A percentile compares a stretch with the other conserved stretches of the same genome.
Conservation (phyloP, 1,284 basidiomycete genomes). For the Porodaedalea pini region DNA sequence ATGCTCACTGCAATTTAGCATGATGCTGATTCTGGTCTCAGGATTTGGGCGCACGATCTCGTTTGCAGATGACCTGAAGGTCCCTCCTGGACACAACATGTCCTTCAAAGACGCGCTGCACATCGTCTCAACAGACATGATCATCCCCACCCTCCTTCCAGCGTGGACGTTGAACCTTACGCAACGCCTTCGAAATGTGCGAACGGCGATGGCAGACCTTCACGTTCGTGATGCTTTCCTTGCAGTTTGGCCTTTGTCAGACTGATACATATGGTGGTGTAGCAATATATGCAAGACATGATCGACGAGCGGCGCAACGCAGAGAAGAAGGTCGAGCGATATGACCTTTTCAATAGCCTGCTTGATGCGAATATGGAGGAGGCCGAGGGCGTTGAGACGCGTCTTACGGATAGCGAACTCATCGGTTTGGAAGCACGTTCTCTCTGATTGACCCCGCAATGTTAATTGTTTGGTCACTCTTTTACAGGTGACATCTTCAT, state of each 20-base stretch:
- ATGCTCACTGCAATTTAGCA: conserved; percentile 29
- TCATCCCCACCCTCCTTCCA: conserved; percentile 14
- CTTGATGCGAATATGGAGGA: conserved; percentile 21
- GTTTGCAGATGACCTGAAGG: conserved; percentile 16
- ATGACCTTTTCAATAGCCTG: conserved; percentile 21
- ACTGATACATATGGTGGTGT: neutral
- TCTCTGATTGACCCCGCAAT: neutral
- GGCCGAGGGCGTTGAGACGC: conserved; percentile 4
- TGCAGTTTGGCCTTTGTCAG: neutral
- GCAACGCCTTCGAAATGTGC: conserved; percentile 6
- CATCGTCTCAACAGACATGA: conserved; percentile 23
- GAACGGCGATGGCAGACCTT: conserved; percentile 12
- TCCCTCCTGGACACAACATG: conserved; percentile 23
- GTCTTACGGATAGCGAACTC: conserved; percentile 20
- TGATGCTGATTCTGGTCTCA: conserved; percentile 19
- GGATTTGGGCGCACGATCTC: conserved; percentile 36
- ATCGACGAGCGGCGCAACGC: conserved; percentile 17
- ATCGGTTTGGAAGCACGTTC: conserved; percentile 7
- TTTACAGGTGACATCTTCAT: conserved; percentile 22
- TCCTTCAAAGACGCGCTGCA: conserved; percentile 26
- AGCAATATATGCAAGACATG: conserved; percentile 24
- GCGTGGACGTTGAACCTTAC: conserved; percentile 15
- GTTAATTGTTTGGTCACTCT: neutral
- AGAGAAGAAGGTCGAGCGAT: conserved; percentile 16
- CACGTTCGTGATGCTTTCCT: conserved; percentile 1